Percentiles rank a stretch among this genome's conserved stretches.
These are phyloP conservation scores for Cladophialophora carrionii DNA, from an alignment of 2,329 filamentous ascomycete genomes.

Conservation along the genomic window DNA sequence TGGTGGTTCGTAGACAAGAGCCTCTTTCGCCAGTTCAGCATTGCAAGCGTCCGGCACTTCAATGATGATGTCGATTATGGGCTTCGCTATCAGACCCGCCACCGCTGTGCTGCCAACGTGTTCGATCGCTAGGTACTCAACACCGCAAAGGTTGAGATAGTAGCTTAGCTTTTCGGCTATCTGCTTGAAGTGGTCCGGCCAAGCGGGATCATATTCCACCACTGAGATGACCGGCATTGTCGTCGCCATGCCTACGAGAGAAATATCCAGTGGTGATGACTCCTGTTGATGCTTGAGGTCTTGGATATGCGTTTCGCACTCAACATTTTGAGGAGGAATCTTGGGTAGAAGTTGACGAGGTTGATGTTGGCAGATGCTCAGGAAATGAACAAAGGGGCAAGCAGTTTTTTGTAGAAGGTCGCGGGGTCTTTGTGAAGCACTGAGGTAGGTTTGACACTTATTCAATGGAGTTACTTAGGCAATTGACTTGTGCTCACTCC, in stretches of 20 bases:
- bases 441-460: not conserved
- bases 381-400: not conserved
- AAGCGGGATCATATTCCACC: slow-evolving; percentile 6
- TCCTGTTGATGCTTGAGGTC: not conserved
- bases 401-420: not conserved
- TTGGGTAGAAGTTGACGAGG: not conserved
- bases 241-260: not conserved
- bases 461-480: not conserved
- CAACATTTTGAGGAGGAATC: not conserved
- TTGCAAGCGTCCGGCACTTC: slow-evolving; percentile 26
- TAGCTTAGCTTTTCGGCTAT: slow-evolving; percentile 12
- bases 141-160: slow-evolving; percentile 2
- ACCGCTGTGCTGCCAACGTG: slow-evolving; percentile 39
- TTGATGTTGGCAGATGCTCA: not conserved
- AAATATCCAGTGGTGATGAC: not conserved
- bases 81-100: slow-evolving; percentile 33
- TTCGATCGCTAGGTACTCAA: slow-evolving; percentile 27
- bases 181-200: slow-evolving; percentile 11
- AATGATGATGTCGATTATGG: slow-evolving; percentile 38
- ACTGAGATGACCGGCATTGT: slow-evolving; percentile 5
- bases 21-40: slow-evolving; percentile 26
- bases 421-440: not conserved
- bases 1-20: slow-evolving; percentile 31
- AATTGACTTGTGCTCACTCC: not conserved
- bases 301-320: not conserved